phyloP scores from a whole-genome alignment of 2,329 filamentous ascomycete species.

The Cordyceps tenuipes region DNA sequence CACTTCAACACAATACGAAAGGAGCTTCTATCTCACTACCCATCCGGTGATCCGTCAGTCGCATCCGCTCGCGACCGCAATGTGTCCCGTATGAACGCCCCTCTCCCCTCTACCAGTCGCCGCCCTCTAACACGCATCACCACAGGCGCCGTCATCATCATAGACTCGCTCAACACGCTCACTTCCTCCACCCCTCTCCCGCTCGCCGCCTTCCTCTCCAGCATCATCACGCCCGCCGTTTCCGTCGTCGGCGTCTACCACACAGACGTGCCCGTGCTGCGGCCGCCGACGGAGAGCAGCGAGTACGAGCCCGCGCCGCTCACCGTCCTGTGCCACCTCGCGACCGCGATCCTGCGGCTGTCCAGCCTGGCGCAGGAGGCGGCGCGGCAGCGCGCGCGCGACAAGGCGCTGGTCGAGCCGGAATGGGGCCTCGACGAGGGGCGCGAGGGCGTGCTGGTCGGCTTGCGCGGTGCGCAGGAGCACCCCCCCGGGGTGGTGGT shows the following conservation, averaged over 20 bases:
- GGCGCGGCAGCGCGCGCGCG: constrained; percentile 63
- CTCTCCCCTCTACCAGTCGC: neutral
- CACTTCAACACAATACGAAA: constrained; percentile 45
- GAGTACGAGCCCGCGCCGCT: constrained; percentile 62
- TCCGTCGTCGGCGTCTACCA: constrained; percentile 79
- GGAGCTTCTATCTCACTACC: constrained; percentile 50
- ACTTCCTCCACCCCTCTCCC: constrained; percentile 43
- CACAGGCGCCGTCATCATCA: constrained; percentile 62
- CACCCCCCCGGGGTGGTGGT: constrained; percentile 53
- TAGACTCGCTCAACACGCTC: constrained; percentile 72
- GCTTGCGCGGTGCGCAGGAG: constrained; percentile 37
- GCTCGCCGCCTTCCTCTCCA: constrained; percentile 61
- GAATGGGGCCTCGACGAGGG: constrained; percentile 71
- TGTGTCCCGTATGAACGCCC: constrained; percentile 33
- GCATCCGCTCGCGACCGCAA: constrained; percentile 26
- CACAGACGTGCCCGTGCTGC: constrained; percentile 59
- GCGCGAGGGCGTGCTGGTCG: constrained; percentile 66
- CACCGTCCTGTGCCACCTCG: constrained; percentile 68
- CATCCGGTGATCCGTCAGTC: constrained; percentile 28
- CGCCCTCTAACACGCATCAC: constrained; percentile 13
- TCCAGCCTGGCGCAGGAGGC: constrained; percentile 68
- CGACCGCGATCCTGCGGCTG: constrained; percentile 74
- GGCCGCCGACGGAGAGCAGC: constrained; percentile 28
- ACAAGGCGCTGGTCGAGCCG: constrained; percentile 67
- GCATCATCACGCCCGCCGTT: constrained; percentile 54